Conservation (phyloP, 257 asterid species). For the Paulownia fortunei region DNA sequence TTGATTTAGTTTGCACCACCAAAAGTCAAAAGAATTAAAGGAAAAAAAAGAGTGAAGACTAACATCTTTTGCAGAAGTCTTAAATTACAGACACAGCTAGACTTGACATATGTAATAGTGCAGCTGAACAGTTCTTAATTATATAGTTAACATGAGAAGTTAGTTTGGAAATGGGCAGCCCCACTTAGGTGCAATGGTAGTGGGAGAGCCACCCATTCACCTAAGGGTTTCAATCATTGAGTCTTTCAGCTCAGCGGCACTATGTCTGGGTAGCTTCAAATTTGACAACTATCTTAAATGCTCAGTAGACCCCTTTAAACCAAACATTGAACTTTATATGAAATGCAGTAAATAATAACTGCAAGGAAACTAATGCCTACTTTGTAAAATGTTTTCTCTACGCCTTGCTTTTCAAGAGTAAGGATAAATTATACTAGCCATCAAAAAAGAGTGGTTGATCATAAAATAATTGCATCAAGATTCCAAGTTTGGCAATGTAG, state of each 20-base stretch:
- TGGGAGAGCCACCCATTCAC: neutral
- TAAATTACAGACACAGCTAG: neutral
- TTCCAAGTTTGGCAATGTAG: neutral
- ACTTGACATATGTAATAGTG: neutral
- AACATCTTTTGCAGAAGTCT: neutral
- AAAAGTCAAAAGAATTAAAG: neutral
- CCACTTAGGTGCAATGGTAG: too few species aligned
- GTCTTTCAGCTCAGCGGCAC: neutral
- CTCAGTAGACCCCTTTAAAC: neutral
- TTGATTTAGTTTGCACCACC: neutral
- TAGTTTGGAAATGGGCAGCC: neutral
- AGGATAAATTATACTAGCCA: neutral
- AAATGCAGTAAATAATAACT: neutral
- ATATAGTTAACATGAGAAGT: neutral
- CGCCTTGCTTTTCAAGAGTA: neutral
- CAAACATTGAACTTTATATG: neutral
- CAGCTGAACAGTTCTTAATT: neutral
- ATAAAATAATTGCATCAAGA: conserved; percentile 16
- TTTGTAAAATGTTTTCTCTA: neutral
- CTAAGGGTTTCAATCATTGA: neutral
- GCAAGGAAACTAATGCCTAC: neutral
- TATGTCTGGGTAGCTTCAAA: neutral
- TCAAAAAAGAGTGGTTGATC: neutral
- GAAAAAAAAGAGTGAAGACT: neutral
- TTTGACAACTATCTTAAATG: neutral